These are phyloP conservation scores for Colletotrichum costaricense DNA, from an alignment of 2,329 filamentous ascomycete species.

Conservation along the genomic window DNA sequence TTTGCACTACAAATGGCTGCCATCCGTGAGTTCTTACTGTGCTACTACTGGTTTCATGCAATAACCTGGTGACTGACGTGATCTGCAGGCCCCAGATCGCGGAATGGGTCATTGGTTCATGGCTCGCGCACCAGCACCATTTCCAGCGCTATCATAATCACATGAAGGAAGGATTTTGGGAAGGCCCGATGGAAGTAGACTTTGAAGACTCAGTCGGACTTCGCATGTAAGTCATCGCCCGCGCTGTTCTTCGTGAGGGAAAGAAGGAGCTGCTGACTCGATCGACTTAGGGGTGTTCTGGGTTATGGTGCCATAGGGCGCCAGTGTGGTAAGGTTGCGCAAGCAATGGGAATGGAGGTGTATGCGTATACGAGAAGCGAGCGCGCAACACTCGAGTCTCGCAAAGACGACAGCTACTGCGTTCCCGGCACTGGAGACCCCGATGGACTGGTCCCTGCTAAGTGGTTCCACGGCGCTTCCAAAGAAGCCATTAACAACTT, in stretches of 20 bases:
- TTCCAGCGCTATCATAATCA: slow-evolving; percentile 44
- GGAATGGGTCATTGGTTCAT: slow-evolving; percentile 53
- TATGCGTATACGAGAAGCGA: slow-evolving; percentile 75
- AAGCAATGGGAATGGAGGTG: slow-evolving; percentile 74
- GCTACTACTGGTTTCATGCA: neutral
- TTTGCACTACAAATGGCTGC: slow-evolving; percentile 54
- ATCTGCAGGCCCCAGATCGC: slow-evolving; percentile 49
- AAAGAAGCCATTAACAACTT: slow-evolving; percentile 52
- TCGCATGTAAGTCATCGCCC: slow-evolving; percentile 44
- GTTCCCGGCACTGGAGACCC: slow-evolving; percentile 70
- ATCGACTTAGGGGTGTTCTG: slow-evolving; percentile 46
- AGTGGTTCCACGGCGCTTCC: slow-evolving; percentile 54
- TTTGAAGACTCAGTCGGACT: slow-evolving; percentile 47
- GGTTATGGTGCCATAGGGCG: slow-evolving; percentile 60
- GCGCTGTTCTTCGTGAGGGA: neutral
- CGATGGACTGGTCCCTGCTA: slow-evolving; percentile 52
- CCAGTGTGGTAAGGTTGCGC: slow-evolving; percentile 58
- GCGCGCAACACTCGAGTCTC: slow-evolving; percentile 67
- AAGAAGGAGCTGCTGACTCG: neutral
- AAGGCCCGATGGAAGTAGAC: neutral
- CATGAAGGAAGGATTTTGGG: slow-evolving; percentile 39
- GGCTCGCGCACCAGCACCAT: slow-evolving; percentile 47
- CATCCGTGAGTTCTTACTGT: slow-evolving; percentile 49
- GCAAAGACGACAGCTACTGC: slow-evolving; percentile 68
- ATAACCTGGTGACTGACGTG: no score